Conservation (phyloP, 2,329 filamentous ascomycete genomes). For the Colletotrichum tofieldiae region DNA sequence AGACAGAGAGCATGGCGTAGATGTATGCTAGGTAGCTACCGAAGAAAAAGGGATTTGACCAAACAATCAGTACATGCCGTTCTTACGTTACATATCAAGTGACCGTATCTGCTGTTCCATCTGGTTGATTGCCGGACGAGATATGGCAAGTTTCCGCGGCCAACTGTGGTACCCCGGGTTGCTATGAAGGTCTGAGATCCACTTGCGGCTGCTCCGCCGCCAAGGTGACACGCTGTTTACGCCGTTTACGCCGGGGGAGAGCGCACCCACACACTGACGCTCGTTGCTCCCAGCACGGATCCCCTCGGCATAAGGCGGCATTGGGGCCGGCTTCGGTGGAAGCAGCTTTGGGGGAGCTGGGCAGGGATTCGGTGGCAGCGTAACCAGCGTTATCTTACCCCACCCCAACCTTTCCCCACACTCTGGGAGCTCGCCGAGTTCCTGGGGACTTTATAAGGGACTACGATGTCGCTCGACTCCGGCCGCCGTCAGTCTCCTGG, state of each 20-base stretch:
- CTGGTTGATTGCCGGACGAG: neutral
- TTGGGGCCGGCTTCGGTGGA: slow-evolving; percentile 39
- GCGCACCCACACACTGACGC: slow-evolving; percentile 13
- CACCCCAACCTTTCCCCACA: slow-evolving; percentile 42
- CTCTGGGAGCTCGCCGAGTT: slow-evolving; percentile 37
- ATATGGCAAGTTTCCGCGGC: slow-evolving; percentile 1
- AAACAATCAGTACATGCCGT: neutral
- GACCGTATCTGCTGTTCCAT: neutral
- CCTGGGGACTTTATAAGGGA: slow-evolving; percentile 41
- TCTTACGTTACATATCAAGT: neutral
- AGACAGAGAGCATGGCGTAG: slow-evolving; percentile 40
- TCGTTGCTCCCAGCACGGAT: slow-evolving; percentile 18
- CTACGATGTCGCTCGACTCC: slow-evolving; percentile 40
- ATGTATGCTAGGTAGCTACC: slow-evolving; percentile 35
- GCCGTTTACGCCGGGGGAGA: slow-evolving; percentile 28
- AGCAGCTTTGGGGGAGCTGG: slow-evolving; percentile 28
- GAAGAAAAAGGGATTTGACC: slow-evolving; percentile 34
- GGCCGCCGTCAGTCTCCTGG: slow-evolving; percentile 8
- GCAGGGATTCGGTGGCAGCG: slow-evolving; percentile 19
- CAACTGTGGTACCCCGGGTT: neutral
- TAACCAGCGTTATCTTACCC: slow-evolving; percentile 38
- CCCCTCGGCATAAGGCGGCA: slow-evolving; percentile 44
- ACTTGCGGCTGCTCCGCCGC: slow-evolving; percentile 11
- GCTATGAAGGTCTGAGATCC: slow-evolving; percentile 13
- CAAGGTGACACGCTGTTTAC: slow-evolving; percentile 37